Conservation (phyloP, 768 basidiomycete species). For the Mrakia blollopis region DNA sequence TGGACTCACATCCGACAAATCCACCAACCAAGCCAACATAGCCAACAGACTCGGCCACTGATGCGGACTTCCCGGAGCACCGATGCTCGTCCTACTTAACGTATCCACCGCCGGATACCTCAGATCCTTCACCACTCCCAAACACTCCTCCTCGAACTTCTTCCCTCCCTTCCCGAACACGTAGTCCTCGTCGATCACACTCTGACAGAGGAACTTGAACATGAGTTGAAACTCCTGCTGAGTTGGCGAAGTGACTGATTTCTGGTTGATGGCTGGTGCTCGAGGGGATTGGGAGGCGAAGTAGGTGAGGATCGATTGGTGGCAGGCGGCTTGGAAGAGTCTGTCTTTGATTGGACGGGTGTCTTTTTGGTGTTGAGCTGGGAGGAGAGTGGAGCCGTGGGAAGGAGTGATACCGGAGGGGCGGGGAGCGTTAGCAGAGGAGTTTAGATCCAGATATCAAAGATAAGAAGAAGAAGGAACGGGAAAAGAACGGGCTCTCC, state of each 20-base stretch:
- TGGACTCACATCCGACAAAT: conserved; percentile 64
- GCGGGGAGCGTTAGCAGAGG: conserved; percentile 15
- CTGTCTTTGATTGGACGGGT: conserved; percentile 70
- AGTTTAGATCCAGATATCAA: no score
- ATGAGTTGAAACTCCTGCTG: conserved; percentile 80
- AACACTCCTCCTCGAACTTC: conserved; percentile 76
- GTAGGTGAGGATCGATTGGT: conserved; percentile 66
- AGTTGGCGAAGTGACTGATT: conserved; percentile 69
- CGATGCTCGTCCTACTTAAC: conserved; percentile 79
- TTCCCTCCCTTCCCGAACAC: conserved; percentile 52
- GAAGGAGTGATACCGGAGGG: conserved; percentile 49
- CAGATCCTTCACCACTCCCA: conserved; percentile 65
- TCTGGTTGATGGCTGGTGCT: conserved; percentile 54
- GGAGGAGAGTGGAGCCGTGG: conserved; percentile 18
- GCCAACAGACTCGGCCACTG: conserved; percentile 88
- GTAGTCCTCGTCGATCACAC: conserved; percentile 62
- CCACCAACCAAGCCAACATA: conserved; percentile 86
- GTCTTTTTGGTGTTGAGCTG: conserved; percentile 50
- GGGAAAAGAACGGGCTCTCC: no score
- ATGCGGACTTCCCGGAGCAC: conserved; percentile 80
- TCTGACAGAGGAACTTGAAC: conserved; percentile 68
- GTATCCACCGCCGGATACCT: conserved; percentile 74
- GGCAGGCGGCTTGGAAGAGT: conserved; percentile 63
- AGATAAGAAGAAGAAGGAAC: no score
- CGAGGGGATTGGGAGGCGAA: conserved; percentile 45